Base-by-base conservation (phyloP, 495 filamentous ascomycete genomes). In the Thozetella sp. region DNA sequence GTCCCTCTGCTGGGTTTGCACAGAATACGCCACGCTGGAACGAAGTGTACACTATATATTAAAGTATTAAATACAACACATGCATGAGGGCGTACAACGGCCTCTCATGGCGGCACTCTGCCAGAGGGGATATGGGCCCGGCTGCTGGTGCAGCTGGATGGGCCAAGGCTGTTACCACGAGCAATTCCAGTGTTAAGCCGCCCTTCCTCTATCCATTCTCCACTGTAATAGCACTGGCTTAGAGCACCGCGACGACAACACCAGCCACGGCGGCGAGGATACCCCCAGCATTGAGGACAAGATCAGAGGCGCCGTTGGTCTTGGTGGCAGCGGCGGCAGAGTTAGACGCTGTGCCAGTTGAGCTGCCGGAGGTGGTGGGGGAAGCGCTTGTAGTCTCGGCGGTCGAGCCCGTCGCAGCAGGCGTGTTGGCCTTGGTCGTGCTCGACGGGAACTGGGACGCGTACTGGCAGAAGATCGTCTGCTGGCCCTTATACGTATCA, bases 381-480 rank as follows among this genome's bases (percentile, higher is more conserved):
- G 63, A 34, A 53, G 58, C 43, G 52, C 63, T 15, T 65, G 55
- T 37, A 25, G 62, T 45, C 20, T 61, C 58, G 10, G 57, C 51
- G 4, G 57, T 45, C 11, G 58, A 11, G n/a, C 63, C 59, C n/a
- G n/a, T 56, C 10, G 46, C 0, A 6, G 50, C 55, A 24, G 24
- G 10, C 25, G 57, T 45, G 17, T 46, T 43, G 19, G 22, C 25
- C 19, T 52, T 68, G 60, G 51, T 60, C 10, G 69, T 60, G 24
- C 46, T 61, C 46, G 63, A 70, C 3, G 72, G 60, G 67, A 63
- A 77, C 61, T 74, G 73, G 60, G 51, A 61, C 17, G 68, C 73
- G 61, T 71, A 70, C 53, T 62, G 61, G 67, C 78, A 81, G 67
- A 78, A 78, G 50, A 73, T 71, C 22, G 75, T 62, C 57, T 68